Evolutionary conservation across 2,329 filamentous ascomycete genomes (phyloP).

Genomic region (Ceratocystis papillata): DNA sequence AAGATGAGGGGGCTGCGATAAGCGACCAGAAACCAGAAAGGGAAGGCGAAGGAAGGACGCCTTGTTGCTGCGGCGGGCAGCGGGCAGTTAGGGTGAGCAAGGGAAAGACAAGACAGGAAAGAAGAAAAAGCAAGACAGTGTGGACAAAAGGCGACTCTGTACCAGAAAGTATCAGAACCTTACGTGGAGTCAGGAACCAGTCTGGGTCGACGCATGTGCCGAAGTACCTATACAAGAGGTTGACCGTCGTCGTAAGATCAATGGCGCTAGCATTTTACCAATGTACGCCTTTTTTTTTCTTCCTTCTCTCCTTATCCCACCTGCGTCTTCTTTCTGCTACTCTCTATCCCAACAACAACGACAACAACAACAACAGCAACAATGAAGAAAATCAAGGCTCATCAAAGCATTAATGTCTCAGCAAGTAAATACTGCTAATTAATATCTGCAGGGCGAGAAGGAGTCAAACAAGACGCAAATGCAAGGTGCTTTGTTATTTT

Average conservation of each 20-base stretch:
- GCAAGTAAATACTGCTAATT: neutral
- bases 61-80: constrained; percentile 13
- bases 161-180: neutral
- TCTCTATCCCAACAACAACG: neutral
- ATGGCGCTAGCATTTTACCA: neutral
- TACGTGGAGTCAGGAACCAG: neutral
- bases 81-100: neutral
- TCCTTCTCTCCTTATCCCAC: neutral
- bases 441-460: neutral
- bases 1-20: constrained; percentile 13
- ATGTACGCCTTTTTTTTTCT: neutral
- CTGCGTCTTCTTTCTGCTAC: neutral
- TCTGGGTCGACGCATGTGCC: neutral
- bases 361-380: neutral
- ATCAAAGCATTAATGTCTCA: neutral
- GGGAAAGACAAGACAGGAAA: neutral
- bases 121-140: constrained; percentile 4
- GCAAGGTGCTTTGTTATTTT: constrained; percentile 8
- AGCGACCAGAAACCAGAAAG: neutral
- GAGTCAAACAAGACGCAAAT: neutral
- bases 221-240: constrained; percentile 7
- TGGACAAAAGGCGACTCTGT: neutral
- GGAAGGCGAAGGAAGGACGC: constrained; percentile 6
- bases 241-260: neutral
- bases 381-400: constrained; percentile 5